Evolutionary conservation across 139 green algal species (phyloP).

Genomic region (Spirogloea muscicola): DNA sequence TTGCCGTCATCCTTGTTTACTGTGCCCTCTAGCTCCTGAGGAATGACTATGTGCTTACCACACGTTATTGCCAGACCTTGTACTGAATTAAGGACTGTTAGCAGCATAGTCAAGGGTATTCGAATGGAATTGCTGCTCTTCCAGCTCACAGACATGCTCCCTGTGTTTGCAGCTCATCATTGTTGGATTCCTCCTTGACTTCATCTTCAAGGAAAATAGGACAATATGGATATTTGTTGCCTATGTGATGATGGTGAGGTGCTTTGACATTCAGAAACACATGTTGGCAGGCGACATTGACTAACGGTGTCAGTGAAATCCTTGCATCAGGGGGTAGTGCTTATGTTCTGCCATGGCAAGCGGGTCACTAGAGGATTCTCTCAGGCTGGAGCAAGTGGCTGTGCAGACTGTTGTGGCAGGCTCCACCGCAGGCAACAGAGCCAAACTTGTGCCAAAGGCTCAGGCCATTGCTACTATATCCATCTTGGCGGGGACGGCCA

Average conservation of each 20-base stretch:
- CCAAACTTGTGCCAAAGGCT: conserved; percentile 4
- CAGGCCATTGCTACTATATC: neutral
- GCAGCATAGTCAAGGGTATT: no score
- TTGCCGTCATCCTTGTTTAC: no score
- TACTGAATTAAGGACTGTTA: no score
- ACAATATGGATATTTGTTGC: conserved; percentile 5
- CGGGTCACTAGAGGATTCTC: neutral
- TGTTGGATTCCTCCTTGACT: conserved; percentile 35
- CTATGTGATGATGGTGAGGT: conserved; percentile 33
- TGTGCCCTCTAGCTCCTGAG: no score
- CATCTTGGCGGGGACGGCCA: conserved; percentile 4
- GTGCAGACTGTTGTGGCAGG: conserved; percentile 7
- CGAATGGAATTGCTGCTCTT: no score
- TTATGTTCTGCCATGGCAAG: conserved; percentile 1
- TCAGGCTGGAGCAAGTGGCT: neutral
- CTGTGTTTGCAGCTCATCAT: conserved; percentile 29
- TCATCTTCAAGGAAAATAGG: conserved; percentile 11
- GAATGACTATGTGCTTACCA: no score
- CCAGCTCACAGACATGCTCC: no score
- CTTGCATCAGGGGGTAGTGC: neutral
- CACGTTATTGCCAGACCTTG: no score
- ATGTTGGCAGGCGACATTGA: neutral
- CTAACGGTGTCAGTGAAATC: neutral
- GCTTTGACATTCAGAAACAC: neutral
- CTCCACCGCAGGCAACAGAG: conserved; percentile 26